A percentile compares a stretch with the other conserved stretches of the same genome.
These are phyloP conservation scores for Chenopodium formosanum DNA, from an alignment of 148 eudicot genomes.

Conservation along the genomic window DNA sequence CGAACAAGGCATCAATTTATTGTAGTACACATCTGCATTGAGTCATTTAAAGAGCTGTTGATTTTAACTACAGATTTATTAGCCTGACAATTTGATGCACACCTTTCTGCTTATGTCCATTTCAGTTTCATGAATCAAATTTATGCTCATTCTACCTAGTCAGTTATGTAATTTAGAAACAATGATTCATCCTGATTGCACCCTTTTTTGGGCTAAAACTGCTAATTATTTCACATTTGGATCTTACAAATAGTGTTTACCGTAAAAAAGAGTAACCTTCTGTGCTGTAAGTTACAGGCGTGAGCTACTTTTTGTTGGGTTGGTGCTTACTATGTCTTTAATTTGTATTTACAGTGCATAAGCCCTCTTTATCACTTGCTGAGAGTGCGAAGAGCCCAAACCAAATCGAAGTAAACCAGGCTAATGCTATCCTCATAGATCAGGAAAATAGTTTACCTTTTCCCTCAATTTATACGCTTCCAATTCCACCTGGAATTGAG, in stretches of 20 bases:
- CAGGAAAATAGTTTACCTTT: neutral
- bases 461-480: neutral
- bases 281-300: neutral
- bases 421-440: neutral
- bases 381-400: neutral
- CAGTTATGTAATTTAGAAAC: neutral
- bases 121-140: neutral
- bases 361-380: constrained; percentile 1
- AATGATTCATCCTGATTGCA: neutral
- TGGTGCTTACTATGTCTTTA: neutral
- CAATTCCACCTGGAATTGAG: constrained; percentile 21
- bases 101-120: constrained; percentile 6
- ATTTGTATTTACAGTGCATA: constrained; percentile 14
- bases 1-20: neutral
- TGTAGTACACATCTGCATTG: neutral
- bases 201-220: neutral
- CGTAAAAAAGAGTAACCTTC: neutral
- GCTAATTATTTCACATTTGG: neutral
- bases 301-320: neutral
- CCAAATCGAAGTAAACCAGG: neutral
- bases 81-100: constrained; percentile 4
- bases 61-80: neutral
- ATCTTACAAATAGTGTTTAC: neutral
- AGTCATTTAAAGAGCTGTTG: neutral
- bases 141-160: neutral